Base-by-base conservation (phyloP, 495 filamentous ascomycete genomes). In the Bathelium albidoporum region DNA sequence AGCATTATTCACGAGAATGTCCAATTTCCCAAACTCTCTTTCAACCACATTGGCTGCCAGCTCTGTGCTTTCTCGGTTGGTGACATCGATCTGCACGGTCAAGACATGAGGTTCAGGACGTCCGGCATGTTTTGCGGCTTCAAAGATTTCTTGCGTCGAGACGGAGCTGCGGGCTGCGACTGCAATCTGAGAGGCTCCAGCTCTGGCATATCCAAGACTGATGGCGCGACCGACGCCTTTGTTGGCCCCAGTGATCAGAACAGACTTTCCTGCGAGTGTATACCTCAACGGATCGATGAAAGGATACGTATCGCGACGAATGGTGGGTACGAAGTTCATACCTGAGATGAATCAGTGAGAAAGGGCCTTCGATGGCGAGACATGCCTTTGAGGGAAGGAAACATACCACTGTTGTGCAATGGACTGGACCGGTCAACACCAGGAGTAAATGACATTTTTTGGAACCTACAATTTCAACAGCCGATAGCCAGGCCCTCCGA, bases 1-100 rank as follows among this genome's bases (percentile, higher is more conserved):
- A 0, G 82, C 81, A 58, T 85, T 84, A 66, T 82, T 83, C 64
- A 85, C 72, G 22, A 85, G 68, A 34, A 85, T 75, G 53, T 85
- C 81, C 0, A 83, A 59, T 28, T 79, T 68, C 3, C 76, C 76
- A 53, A 70, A 68, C 0, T 60, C 58, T 53, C 71, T 43, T 24
- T 73, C 71, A 5, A 74, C 68, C 14, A 66, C 24, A 7, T 66
- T 61, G 4, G 70, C 75, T 1, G 74, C 74, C 0, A 62, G 65
- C 1, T 72, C 73, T 1, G 81, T 78, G 61, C 68, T 74, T 1
- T 70, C 67, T 31, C 62, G 64, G 39, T 73, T 72, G 11, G 76
- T 73, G 16, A 81, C 76, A 66, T 84, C 80, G 10, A 81, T 53
- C 16, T 65, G 41, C 11, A 82, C 24, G 24, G 73, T 69, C 5